Evolutionary conservation across 2,329 filamentous ascomycete species (phyloP), one percentile per base, ranked within the genome.

Genomic region (Nothopassalora personata): DNA sequence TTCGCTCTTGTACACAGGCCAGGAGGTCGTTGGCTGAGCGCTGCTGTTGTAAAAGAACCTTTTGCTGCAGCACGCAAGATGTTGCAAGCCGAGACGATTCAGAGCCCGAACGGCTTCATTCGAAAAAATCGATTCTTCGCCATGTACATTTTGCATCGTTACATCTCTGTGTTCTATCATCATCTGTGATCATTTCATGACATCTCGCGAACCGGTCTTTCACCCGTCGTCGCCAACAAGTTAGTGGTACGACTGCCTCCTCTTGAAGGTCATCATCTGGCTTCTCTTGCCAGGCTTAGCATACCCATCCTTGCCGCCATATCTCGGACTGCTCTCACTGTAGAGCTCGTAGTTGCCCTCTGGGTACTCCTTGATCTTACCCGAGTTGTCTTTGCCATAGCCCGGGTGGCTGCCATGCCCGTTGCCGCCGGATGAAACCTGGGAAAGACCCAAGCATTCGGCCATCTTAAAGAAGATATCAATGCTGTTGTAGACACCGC

Each of bases 381-480:
- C 53, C 61, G 63, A 64, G 43, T 67, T 67, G 8, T 62, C 64
- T 34, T 58, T 56, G 15, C 53, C 54, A 23, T 56, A 34, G 15
- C 36, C 18, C 28, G 58, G 47, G 31, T 64, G 36, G 15, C 48
- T 60, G 8, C 52, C 47, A 43, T 64, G 53, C 45, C 59, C 63
- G 31, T 64, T 55, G n/a, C 54, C 63, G 36, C 43, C 51, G 9
- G 46, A 55, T 18, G 57, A 18, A 15, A 58, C 59, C 39, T 66
- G 60, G 13, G 62, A 65, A 46, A 87, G 74, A 50, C 87, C 87
- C 56, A 90, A 75, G 67, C 86, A 90, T 64, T 80, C 80, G 13
- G 87, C 84, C 70, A 91, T 89, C 73, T 86, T 85, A 76, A 86
- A 91, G 68, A 91, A 91, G 64, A 91, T 78, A 63, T 91, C 88